Evolutionary conservation across 768 basidiomycete species (phyloP), one percentile per base, ranked within the genome.

Genomic region (Russula emetica): DNA sequence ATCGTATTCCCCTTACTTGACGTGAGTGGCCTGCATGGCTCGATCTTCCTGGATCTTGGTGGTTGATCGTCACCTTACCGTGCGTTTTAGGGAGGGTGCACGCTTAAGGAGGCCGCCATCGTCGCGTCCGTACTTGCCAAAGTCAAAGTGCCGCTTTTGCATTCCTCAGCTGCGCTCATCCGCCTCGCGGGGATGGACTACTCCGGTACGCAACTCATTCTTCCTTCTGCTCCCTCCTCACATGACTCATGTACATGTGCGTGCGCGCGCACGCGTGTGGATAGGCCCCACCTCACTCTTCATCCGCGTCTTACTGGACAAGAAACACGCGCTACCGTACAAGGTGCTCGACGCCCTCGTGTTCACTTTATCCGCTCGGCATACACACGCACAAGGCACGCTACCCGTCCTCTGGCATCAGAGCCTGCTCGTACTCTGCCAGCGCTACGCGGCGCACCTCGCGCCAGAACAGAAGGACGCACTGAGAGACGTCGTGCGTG

Each of bases 401-500:
- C 80, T 98, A 34, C 96, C 97, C n/a, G 97, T 98, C 14, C 79
- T 99, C 13, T 99, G 97, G 97, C 93, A 99, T 74, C 97, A 99
- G 76, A 92, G 91, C 73, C 79, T 99, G 59, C 81, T 99, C 26
- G 92, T 95, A 3, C 98, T 98, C 73, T 86, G 84, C 44, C 97
- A 99, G 76, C 80, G 96, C 71, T 99, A 98, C 75, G 89, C 93
- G 7, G 85, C 89, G 20, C 95, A 98, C 76, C 74, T 99, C 70
- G 96, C 96, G 0, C 91, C 92, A 2, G 96, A 99, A 72, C 97
- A 99, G 71, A 98, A 98, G 74, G 94, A 98, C 72, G 94, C 96
- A 0, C 77, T 99, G n/a, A 76, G 98, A 59, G 96, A 98, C 69
- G 94, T 98, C 49, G 81, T 95, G 54, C 85, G 94, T 28, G 87